These are phyloP conservation scores for Suzukiozyma palmioleophila DNA, from an alignment of 1,139 yeast genomes.

Conservation along the genomic window DNA sequence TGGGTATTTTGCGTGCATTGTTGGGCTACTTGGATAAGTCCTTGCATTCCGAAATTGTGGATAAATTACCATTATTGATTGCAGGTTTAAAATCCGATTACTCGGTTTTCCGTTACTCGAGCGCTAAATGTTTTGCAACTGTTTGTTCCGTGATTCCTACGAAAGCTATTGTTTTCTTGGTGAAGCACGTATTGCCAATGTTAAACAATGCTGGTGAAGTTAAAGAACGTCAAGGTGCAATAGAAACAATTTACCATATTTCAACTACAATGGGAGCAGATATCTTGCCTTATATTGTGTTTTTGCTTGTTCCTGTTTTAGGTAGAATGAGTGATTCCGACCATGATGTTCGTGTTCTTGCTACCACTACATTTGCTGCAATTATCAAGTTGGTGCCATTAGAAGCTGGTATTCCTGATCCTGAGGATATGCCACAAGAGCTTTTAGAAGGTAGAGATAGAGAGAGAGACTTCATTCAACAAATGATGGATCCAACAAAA, in stretches of 20 bases:
- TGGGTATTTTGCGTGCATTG: slow-evolving; percentile 77
- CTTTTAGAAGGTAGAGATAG: slow-evolving; percentile 84
- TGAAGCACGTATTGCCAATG: slow-evolving; percentile 76
- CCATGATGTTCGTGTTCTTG: slow-evolving; percentile 79
- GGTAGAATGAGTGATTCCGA: slow-evolving; percentile 98
- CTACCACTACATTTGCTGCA: slow-evolving; percentile 95
- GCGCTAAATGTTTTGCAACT: slow-evolving; percentile 86
- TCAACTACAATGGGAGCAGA: slow-evolving; percentile 82
- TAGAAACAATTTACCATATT: slow-evolving; percentile 85
- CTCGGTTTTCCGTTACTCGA: slow-evolving; percentile 83
- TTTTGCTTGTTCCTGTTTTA: slow-evolving; percentile 89
- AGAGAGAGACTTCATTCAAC: slow-evolving; percentile 91
- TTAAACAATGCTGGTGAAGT: slow-evolving; percentile 73
- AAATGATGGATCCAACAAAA: slow-evolving; percentile 97
- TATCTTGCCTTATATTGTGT: slow-evolving; percentile 91
- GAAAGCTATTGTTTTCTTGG: slow-evolving; percentile 71
- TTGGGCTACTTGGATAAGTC: slow-evolving; percentile 55
- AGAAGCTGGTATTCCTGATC: slow-evolving; percentile 97
- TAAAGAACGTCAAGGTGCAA: slow-evolving; percentile 87
- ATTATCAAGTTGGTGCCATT: slow-evolving; percentile 93
- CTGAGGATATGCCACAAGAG: slow-evolving; percentile 84
- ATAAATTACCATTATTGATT: slow-evolving; percentile 45
- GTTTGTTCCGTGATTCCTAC: slow-evolving; percentile 73
- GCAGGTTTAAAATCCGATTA: slow-evolving; percentile 63
- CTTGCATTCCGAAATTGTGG: slow-evolving; percentile 48